Evolutionary conservation across 345 rosid genomes (phyloP), one percentile per base, ranked within the genome.

Genomic region (Eucalyptus albens): DNA sequence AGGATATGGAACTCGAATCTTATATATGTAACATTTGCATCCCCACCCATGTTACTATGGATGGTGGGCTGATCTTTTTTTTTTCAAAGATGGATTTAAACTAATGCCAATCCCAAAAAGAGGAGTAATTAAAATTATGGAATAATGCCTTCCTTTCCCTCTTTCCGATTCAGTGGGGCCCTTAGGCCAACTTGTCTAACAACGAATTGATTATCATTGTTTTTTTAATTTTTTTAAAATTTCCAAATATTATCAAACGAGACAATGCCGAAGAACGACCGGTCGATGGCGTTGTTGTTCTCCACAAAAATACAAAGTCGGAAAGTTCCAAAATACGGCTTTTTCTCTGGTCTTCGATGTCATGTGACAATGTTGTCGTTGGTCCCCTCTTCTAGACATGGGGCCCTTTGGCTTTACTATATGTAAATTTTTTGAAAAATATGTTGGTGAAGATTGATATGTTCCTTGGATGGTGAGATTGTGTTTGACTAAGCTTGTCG

Each of bases 1-100:
- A 1, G 3, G 17, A 26, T 22, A 10, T 6, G 6, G 4, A 8
- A 72, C 26, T 33, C 2, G 14, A 72, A 33, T 8, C 45, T 37
- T 19, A 0, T 2, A 2, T 9, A 3, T 0, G 8, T 72, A 72
- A 19, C 33, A 16, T 9, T 65, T 29, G 37, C 77, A 31, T 65
- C 5, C 37, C 9, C 9, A 65, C 37, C 10, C 3, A 3, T 62
- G 33, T 29, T 13, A 7, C 2, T 16, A 33, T 33, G 42, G 7
- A 33, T 9, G 26, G 24, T 17, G 13, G 13, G 24, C 81, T 17
- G 22, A 33, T 5, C 6, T 40, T 40, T 40, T 17, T 33, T 3
- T 17, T 37, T 69, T 19, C 26, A 33, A 31, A 17, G 44, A 33
- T 72, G 82, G 82, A 19, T 72, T 72, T 72, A 72, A 33, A 40